phyloP scores from a whole-genome alignment of 1,284 basidiomycete species.

The Mycosarcoma maydis region DNA sequence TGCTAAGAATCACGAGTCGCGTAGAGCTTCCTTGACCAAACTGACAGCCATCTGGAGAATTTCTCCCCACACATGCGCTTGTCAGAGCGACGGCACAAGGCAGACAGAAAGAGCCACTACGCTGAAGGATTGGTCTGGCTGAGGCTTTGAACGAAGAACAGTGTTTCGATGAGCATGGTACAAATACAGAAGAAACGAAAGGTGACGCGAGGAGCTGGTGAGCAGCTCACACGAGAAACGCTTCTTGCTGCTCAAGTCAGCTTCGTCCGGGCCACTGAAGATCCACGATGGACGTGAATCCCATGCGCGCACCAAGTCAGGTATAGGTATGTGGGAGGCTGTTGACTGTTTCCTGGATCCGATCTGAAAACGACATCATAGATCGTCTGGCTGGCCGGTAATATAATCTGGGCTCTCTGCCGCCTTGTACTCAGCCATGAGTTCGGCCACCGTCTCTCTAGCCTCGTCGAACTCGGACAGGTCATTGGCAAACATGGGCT shows the following conservation, averaged over 20 bases:
- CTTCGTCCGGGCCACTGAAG: background rate
- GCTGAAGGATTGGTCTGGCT: no score
- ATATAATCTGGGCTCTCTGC: conserved; percentile 61
- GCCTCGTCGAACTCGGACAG: conserved; percentile 64
- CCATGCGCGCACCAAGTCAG: background rate
- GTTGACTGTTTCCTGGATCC: no score
- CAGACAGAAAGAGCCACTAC: no score
- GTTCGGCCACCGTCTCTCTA: conserved; percentile 61
- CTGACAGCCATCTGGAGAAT: background rate
- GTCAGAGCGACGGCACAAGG: no score
- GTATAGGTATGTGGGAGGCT: conserved; percentile 16
- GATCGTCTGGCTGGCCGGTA: conserved; percentile 42
- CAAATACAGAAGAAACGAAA: conserved; percentile 20
- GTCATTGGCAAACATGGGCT: conserved; percentile 71
- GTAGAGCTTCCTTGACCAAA: background rate
- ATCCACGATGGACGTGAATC: background rate
- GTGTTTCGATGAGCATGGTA: conserved; percentile 3
- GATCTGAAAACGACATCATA: conserved; percentile 3
- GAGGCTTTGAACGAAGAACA: no score
- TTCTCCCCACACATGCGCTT: no score
- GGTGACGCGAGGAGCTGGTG: conserved; percentile 6
- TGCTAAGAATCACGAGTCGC: background rate
- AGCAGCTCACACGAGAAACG: no score
- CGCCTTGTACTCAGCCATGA: conserved; percentile 65
- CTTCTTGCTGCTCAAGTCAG: no score